These are phyloP conservation scores for Pholiota molesta DNA, from an alignment of 768 basidiomycete species.

Conservation along the genomic window DNA sequence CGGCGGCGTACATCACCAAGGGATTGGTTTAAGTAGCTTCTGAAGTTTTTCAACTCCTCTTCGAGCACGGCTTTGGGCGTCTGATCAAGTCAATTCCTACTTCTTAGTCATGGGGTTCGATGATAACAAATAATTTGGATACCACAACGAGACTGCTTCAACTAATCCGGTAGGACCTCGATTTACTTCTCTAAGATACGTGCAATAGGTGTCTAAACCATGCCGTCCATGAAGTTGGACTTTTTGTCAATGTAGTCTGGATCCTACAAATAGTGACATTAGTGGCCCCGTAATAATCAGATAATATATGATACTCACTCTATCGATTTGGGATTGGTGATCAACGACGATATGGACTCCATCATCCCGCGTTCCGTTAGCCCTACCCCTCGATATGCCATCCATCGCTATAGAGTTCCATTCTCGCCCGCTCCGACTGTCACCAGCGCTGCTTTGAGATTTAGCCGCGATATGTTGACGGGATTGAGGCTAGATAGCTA, in stretches of 20 bases:
- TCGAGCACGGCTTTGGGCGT: too few species aligned
- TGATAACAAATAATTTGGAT: too few species aligned
- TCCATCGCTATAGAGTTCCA: constrained; percentile 11
- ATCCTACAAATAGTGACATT: background rate
- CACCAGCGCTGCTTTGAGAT: constrained; percentile 1
- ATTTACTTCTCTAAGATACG: background rate
- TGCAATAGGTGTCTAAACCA: background rate
- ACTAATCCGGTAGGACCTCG: too few species aligned
- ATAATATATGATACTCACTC: background rate
- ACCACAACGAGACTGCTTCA: too few species aligned
- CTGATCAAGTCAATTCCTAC: too few species aligned
- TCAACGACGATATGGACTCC: constrained; percentile 5
- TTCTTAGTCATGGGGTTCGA: too few species aligned
- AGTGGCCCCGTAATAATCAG: background rate
- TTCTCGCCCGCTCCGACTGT: background rate
- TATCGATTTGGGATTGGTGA: background rate
- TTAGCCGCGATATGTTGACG: constrained; percentile 13
- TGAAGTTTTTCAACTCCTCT: too few species aligned
- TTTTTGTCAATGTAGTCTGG: constrained; percentile 1
- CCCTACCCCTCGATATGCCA: background rate
- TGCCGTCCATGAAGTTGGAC: constrained; percentile 9
- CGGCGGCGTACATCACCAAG: too few species aligned
- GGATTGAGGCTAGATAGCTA: constrained; percentile 13
- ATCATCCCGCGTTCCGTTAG: background rate
- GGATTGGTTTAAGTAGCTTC: too few species aligned